Base-by-base conservation (phyloP, 2,329 filamentous ascomycete species). In the Ramularia collo-cygni region DNA sequence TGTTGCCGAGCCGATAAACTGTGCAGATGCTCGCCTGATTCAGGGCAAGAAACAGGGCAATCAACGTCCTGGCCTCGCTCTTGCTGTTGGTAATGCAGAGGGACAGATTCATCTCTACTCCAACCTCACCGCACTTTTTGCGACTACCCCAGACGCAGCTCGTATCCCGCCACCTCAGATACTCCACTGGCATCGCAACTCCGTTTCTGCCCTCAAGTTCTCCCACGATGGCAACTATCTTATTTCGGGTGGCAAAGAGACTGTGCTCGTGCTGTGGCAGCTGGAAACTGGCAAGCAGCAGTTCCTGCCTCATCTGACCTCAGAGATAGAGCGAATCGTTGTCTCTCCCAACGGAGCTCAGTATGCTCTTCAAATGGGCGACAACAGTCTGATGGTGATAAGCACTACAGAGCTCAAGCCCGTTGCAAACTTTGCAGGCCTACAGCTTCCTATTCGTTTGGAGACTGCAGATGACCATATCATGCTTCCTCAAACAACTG, bases 191-290 rank as follows among this genome's bases (percentile, higher is more conserved):
- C 92, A 98, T 63, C 77, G 88, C 53, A 80, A 81, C 52, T 77
- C 82, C 35, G 88, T 95, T 7, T 81, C 84, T 53, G 76, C 85
- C 8, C 72, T 95, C 42, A 94, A 92, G 63, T 96, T 89, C 85
- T 95, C 92, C 10, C 72, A 73, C 51, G 92, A 98, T 71, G 89
- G 90, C 86, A 88, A 95, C 59, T 98, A 98, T 62, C 67, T 98
- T 43, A 81, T 98, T 37, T 96, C 92, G 41, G 92, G 92, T 57
- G 92, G 92, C 21, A 79, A 80, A 15, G 92, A 98, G 64, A 89
- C 87, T 6, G 84, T 87, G 14, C 71, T 98, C 29, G 85, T 95
- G 7, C 69, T 95, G 21, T 96, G 89, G 89, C 92, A 98, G 64
- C 71, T 95, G 42, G 85, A 93, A 51, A 95, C 90, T 1, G 81